These are phyloP conservation scores for Trichophyton schoenleinii DNA, from an alignment of 2,329 filamentous ascomycete genomes.

Conservation along the genomic window DNA sequence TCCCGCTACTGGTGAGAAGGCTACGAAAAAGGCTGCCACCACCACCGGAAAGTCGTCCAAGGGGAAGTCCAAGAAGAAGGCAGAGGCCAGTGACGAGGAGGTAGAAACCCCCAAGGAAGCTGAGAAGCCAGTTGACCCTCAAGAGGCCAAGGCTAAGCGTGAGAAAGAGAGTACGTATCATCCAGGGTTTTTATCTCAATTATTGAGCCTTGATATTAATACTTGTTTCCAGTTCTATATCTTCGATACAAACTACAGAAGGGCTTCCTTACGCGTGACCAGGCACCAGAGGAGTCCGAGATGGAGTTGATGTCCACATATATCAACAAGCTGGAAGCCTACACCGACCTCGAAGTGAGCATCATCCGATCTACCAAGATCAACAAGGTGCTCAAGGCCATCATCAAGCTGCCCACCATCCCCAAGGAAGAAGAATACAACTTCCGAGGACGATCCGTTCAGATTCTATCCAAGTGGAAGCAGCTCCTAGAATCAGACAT, in stretches of 20 bases:
- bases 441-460: constrained; percentile 73
- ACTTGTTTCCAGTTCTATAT: constrained; percentile 55
- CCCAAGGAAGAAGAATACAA: constrained; percentile 78
- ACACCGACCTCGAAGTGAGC: constrained; percentile 68
- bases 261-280: constrained; percentile 74
- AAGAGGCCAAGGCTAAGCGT: constrained; percentile 44
- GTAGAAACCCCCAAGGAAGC: constrained; percentile 39
- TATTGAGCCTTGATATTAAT: constrained; percentile 3
- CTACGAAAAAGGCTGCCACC: constrained; percentile 36
- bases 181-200: neutral
- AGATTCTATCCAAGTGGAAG: constrained; percentile 79
- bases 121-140: constrained; percentile 42
- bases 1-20: constrained; percentile 30
- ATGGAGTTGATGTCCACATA: constrained; percentile 35
- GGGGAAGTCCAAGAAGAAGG: constrained; percentile 49
- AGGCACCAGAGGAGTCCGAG: constrained; percentile 66
- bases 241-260: constrained; percentile 91
- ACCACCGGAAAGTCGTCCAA: constrained; percentile 44
- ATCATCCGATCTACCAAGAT: constrained; percentile 92
- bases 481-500: constrained; percentile 57
- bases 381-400: constrained; percentile 93
- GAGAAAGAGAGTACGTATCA: constrained; percentile 41
- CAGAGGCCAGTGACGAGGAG: constrained; percentile 43
- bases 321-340: constrained; percentile 62
- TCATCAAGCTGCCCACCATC: constrained; percentile 75